These are phyloP conservation scores for Lactifluus echinatus DNA, from an alignment of 768 basidiomycete genomes.

Conservation along the genomic window DNA sequence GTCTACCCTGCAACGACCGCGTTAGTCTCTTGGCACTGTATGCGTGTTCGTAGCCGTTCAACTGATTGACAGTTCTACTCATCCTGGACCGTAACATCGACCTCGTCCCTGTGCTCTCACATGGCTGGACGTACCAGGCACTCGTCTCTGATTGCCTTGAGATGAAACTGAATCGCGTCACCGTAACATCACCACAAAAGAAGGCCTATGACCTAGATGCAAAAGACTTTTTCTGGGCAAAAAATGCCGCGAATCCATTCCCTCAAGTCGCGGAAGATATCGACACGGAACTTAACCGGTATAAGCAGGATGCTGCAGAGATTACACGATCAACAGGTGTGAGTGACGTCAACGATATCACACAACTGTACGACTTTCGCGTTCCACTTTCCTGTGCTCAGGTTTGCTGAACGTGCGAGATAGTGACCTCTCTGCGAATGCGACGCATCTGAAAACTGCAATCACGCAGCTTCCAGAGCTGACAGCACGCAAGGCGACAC, in stretches of 20 bases:
- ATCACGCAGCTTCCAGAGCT: conserved; percentile 95
- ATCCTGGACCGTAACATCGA: conserved; percentile 94
- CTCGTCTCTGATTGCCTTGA: conserved; percentile 96
- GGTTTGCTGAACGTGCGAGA: not conserved
- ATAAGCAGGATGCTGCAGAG: conserved; percentile 94
- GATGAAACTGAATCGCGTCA: conserved; percentile 92
- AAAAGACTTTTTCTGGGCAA: conserved; percentile 99
- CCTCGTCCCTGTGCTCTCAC: conserved; percentile 84
- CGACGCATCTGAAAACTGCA: conserved; percentile 90
- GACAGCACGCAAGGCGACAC: conserved; percentile 90
- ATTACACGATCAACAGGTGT: conserved; percentile 94
- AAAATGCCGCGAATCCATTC: conserved; percentile 93
- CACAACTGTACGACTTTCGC: conserved; percentile 71
- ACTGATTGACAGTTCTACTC: conserved; percentile 60
- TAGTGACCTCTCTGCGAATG: conserved; percentile 88
- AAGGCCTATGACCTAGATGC: conserved; percentile 95
- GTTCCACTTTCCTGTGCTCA: not conserved
- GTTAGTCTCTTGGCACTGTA: conserved; percentile 36
- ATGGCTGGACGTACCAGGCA: conserved; percentile 99
- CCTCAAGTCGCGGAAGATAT: conserved; percentile 98
- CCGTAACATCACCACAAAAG: conserved; percentile 63
- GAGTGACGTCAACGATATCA: conserved; percentile 89
- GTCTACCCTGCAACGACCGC: conserved; percentile 78
- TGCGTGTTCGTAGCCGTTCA: conserved; percentile 4
- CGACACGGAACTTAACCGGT: conserved; percentile 81